Evolutionary conservation across 2,329 filamentous ascomycete species (phyloP).

Genomic region (Hypoxylon sp.): DNA sequence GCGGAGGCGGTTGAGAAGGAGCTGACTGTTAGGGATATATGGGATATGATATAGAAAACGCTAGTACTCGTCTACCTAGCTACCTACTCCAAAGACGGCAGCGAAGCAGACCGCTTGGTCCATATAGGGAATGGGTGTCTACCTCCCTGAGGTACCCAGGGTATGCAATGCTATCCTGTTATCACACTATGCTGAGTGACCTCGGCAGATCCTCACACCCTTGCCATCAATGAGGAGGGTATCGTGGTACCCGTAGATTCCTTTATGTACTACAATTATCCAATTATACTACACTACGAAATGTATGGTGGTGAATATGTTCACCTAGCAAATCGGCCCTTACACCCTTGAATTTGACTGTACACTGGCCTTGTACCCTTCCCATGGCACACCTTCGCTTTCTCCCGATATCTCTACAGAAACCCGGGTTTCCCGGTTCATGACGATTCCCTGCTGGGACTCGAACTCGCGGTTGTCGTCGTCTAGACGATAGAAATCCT

Average conservation of each 20-base stretch:
- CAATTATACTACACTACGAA: not conserved
- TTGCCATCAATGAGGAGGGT: no score
- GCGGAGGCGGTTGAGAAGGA: not conserved
- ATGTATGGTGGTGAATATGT: not conserved
- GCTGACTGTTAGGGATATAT: not conserved
- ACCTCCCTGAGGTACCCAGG: no score
- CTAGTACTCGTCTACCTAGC: not conserved
- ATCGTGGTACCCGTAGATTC: no score
- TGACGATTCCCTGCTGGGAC: not conserved
- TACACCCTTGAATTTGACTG: not conserved
- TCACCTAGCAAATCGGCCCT: not conserved
- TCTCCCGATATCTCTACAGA: not conserved
- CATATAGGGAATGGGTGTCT: not conserved
- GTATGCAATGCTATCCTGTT: not conserved
- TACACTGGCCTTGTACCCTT: not conserved
- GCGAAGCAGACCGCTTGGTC: not conserved
- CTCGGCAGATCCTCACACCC: no score
- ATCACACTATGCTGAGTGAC: not conserved
- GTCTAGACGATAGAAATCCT: constrained; percentile 2
- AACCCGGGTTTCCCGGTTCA: not conserved
- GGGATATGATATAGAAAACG: not conserved
- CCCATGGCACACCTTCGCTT: not conserved
- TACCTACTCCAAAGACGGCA: not conserved
- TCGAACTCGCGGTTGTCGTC: not conserved
- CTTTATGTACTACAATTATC: not conserved